These are phyloP conservation scores for Phaeosphaeriaceae sp. DNA, from an alignment of 2,329 filamentous ascomycete species.

Conservation along the genomic window DNA sequence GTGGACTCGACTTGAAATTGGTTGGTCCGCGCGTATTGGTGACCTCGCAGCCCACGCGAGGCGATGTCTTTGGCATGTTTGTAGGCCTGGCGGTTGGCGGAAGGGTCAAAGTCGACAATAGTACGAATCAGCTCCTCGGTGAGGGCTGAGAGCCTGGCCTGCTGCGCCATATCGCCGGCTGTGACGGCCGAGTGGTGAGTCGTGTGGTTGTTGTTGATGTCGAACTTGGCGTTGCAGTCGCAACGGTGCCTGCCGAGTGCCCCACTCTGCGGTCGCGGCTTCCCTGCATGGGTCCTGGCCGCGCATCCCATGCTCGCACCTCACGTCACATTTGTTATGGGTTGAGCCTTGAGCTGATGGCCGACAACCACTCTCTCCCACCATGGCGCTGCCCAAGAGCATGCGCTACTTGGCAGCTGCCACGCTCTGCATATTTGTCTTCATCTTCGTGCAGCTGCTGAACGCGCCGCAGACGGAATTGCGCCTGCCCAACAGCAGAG, in stretches of 20 bases:
- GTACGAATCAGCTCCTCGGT: constrained; percentile 74
- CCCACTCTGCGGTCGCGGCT: constrained; percentile 13
- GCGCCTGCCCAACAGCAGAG: constrained; percentile 34
- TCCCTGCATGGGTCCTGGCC: constrained; percentile 7
- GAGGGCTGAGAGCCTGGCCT: constrained; percentile 68
- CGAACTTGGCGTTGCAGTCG: constrained; percentile 10
- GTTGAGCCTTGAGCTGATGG: too few relatives aligned
- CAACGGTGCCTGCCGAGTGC: constrained; percentile 2
- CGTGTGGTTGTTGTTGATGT: constrained; percentile 5
- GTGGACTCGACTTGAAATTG: constrained; percentile 56
- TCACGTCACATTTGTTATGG: constrained; percentile 8
- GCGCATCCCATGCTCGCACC: constrained; percentile 1
- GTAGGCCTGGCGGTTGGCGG: constrained; percentile 44
- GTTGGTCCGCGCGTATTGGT: constrained; percentile 55
- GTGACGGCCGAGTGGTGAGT: constrained; percentile 5
- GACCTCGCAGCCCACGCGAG: constrained; percentile 47
- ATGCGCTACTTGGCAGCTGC: constrained; percentile 79
- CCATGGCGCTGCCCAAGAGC: constrained; percentile 85
- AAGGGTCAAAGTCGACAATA: constrained; percentile 60
- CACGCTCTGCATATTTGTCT: constrained; percentile 76
- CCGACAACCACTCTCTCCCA: constrained; percentile 27
- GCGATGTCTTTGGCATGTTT: constrained; percentile 48
- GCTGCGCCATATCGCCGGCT: constrained; percentile 69
- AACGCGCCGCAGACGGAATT: constrained; percentile 61
- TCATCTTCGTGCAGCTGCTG: constrained; percentile 79